These are phyloP conservation scores for Strigomonas culicis DNA, from an alignment of 208 protist genomes.

Conservation along the genomic window DNA sequence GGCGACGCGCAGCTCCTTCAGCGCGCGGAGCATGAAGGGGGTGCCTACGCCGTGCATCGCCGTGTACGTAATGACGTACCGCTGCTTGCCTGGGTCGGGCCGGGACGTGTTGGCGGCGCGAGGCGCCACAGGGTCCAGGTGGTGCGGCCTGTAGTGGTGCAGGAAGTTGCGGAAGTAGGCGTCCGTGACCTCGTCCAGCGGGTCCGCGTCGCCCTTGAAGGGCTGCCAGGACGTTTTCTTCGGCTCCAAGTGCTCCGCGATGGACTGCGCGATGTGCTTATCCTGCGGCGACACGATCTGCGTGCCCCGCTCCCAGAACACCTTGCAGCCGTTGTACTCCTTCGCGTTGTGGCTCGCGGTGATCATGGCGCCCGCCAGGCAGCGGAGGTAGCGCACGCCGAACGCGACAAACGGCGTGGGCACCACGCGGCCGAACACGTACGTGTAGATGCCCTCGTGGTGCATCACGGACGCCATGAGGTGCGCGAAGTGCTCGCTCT, in stretches of 20 bases:
- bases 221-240: constrained; percentile 60
- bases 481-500: constrained; percentile 88
- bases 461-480: constrained; percentile 89
- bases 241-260: constrained; percentile 85
- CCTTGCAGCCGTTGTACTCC: constrained; percentile 99
- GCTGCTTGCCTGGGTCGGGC: not conserved
- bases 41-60: constrained; percentile 96
- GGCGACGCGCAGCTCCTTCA: constrained; percentile 67
- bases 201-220: constrained; percentile 44
- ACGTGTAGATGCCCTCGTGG: constrained; percentile 66
- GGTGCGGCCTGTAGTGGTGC: constrained; percentile 30
- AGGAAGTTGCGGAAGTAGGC: constrained; percentile 62
- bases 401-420: constrained; percentile 94
- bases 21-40: constrained; percentile 55
- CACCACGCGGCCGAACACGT: constrained; percentile 79
- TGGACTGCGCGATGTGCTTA: constrained; percentile 84
- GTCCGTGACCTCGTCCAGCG: constrained; percentile 44
- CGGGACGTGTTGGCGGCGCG: constrained; percentile 7
- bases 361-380: constrained; percentile 94
- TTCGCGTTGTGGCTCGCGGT: constrained; percentile 99
- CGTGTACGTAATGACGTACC: constrained; percentile 51
- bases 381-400: constrained; percentile 43
- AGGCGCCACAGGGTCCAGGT: constrained; percentile 9
- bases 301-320: constrained; percentile 96
- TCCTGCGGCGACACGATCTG: constrained; percentile 96